These are phyloP conservation scores for Zygnema circumcarinatum DNA, from an alignment of 139 green algal species.

Conservation along the genomic window DNA sequence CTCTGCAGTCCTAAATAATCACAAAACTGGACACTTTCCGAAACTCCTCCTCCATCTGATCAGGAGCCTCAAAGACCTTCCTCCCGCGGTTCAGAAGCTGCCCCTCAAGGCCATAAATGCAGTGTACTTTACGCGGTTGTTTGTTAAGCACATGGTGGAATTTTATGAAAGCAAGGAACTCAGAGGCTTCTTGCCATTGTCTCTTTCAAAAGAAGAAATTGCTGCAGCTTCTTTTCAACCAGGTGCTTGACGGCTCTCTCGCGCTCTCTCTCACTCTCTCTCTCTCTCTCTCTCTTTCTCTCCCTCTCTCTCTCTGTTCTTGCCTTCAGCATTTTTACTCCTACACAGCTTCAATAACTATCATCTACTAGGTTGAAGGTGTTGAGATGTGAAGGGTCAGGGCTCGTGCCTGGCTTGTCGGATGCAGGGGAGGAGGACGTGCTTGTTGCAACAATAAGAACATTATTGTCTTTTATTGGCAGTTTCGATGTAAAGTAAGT, in stretches of 20 bases:
- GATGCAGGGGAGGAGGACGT: slow-evolving; percentile 29
- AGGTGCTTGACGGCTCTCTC: too few species aligned
- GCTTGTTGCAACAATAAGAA: slow-evolving; percentile 25
- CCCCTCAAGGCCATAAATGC: slow-evolving; percentile 70
- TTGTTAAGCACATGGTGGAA: slow-evolving; percentile 74
- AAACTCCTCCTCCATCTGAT: slow-evolving; percentile 72
- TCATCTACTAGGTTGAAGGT: too few species aligned
- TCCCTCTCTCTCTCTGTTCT: too few species aligned
- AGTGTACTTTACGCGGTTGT: slow-evolving; percentile 67
- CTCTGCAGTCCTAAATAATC: slow-evolving; percentile 75
- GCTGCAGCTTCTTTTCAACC: background rate
- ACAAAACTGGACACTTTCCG: slow-evolving; percentile 76
- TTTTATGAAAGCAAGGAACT: slow-evolving; percentile 62
- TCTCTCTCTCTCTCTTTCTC: background rate
- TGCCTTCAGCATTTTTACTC: too few species aligned
- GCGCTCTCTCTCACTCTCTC: too few species aligned
- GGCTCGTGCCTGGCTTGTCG: background rate
- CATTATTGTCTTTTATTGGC: slow-evolving; percentile 41
- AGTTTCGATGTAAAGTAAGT: slow-evolving; percentile 42
- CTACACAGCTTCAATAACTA: too few species aligned
- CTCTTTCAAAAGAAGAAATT: background rate
- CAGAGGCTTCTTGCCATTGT: background rate
- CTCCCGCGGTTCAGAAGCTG: slow-evolving; percentile 29
- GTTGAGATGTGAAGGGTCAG: too few species aligned
- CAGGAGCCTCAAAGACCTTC: slow-evolving; percentile 60